These are phyloP conservation scores for Tricholomella constricta DNA, from an alignment of 768 basidiomycete genomes.

Conservation along the genomic window DNA sequence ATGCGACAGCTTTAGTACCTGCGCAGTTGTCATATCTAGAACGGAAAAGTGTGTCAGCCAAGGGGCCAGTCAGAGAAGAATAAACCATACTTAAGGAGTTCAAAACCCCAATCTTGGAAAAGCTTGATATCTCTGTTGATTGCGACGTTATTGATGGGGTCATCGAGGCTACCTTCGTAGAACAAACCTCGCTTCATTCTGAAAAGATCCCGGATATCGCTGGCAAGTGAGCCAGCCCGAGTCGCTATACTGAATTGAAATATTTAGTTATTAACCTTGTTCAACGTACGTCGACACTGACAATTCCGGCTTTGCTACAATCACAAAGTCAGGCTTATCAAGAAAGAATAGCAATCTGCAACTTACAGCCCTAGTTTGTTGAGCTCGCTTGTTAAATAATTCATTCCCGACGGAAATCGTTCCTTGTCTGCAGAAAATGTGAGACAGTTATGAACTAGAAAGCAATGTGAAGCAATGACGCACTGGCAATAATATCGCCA, in stretches of 20 bases:
- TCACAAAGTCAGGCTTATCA: neutral
- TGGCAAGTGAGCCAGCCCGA: slow-evolving; percentile 71
- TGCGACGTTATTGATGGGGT: neutral
- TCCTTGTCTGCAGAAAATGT: slow-evolving; percentile 38
- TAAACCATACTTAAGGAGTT: slow-evolving; percentile 59
- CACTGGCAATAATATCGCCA: slow-evolving; percentile 61
- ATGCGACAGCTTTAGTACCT: slow-evolving; percentile 29
- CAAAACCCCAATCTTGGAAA: slow-evolving; percentile 69
- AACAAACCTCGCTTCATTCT: slow-evolving; percentile 43
- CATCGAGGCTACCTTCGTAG: neutral
- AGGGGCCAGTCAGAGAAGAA: too few relatives aligned
- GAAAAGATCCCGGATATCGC: slow-evolving; percentile 64
- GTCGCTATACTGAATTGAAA: slow-evolving; percentile 48
- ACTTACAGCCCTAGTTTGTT: slow-evolving; percentile 59
- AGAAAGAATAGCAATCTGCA: neutral
- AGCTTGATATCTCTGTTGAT: slow-evolving; percentile 49
- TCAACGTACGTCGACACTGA: slow-evolving; percentile 19
- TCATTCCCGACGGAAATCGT: slow-evolving; percentile 61
- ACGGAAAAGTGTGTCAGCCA: neutral
- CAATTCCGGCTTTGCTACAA: slow-evolving; percentile 45
- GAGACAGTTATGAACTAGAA: neutral
- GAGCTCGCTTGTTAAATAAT: slow-evolving; percentile 53
- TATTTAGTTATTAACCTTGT: neutral
- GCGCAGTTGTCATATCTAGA: slow-evolving; percentile 56
- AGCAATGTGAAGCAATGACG: slow-evolving; percentile 7